phyloP scores from a whole-genome alignment of 345 rosid species.

The Capsella bursapastoris region DNA sequence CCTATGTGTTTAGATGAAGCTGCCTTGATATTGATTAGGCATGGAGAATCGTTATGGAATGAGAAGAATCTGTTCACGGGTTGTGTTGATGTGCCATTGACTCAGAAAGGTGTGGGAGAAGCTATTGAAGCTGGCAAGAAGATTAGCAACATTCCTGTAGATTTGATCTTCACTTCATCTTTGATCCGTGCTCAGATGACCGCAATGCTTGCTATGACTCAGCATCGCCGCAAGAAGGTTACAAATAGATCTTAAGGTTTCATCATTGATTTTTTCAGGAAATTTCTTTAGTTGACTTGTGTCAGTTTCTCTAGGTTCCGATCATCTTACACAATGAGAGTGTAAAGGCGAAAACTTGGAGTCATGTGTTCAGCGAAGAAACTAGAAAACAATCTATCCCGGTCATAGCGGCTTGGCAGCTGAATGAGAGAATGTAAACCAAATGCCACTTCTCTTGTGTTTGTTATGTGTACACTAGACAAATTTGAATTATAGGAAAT shows the following conservation, averaged over 20 bases:
- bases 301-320: slow-evolving; percentile 62
- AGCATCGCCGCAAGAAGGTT: slow-evolving; percentile 95
- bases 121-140: slow-evolving; percentile 98
- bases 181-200: slow-evolving; percentile 99
- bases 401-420: slow-evolving; percentile 88
- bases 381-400: slow-evolving; percentile 82
- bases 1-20: slow-evolving; percentile 61
- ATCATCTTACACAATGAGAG: slow-evolving; percentile 74
- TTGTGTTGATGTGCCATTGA: slow-evolving; percentile 95
- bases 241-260: background rate
- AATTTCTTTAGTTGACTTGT: slow-evolving; percentile 18
- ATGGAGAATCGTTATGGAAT: slow-evolving; percentile 99
- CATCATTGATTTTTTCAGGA: background rate
- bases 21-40: slow-evolving; percentile 86
- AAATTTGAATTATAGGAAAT: background rate
- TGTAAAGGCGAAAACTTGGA: slow-evolving; percentile 85
- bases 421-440: slow-evolving; percentile 94
- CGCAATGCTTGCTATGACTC: slow-evolving; percentile 98
- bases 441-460: slow-evolving; percentile 4
- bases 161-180: slow-evolving; percentile 89
- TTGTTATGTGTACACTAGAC: background rate
- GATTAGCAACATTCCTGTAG: slow-evolving; percentile 93
- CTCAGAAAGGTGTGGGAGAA: slow-evolving; percentile 90
- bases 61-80: slow-evolving; percentile 98
- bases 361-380: slow-evolving; percentile 88